Percentiles rank a stretch among this genome's conserved stretches.
Conservation (phyloP, 2,329 filamentous ascomycete genomes). For the Dactylellina leptospora region DNA sequence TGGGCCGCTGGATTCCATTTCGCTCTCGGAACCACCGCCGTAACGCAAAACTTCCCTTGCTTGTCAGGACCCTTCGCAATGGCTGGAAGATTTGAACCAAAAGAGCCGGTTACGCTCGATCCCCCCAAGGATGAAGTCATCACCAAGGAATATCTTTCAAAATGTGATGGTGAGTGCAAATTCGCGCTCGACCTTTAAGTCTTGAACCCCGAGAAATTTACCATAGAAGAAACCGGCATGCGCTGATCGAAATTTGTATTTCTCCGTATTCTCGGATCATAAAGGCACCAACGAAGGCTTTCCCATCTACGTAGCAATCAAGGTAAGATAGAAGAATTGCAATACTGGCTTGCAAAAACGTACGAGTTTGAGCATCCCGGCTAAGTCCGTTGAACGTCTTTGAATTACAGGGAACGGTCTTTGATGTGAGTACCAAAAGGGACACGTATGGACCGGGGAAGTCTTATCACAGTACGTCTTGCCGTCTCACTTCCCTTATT, state of each 20-base stretch:
- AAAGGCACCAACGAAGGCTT: conserved; percentile 49
- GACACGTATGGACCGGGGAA: conserved; percentile 79
- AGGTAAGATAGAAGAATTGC: conserved; percentile 67
- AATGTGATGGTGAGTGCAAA: conserved; percentile 76
- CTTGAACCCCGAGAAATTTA: neutral
- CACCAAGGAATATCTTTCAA: conserved; percentile 77
- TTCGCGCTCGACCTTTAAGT: neutral
- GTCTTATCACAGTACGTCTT: conserved; percentile 78
- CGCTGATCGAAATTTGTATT: conserved; percentile 9
- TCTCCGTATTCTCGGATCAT: neutral
- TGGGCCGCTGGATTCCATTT: too few relatives aligned
- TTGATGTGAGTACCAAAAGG: conserved; percentile 86
- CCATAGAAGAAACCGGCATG: neutral
- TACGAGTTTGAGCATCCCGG: too few relatives aligned
- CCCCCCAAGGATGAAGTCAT: conserved; percentile 90
- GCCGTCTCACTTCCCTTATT: neutral
- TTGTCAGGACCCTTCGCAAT: too few relatives aligned
- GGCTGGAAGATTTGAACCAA: conserved; percentile 77
- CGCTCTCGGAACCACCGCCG: too few relatives aligned
- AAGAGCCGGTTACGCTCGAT: conserved; percentile 76
- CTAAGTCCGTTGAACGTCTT: neutral
- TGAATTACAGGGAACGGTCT: conserved; percentile 80
- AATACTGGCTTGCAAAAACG: neutral
- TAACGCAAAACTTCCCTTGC: too few relatives aligned
- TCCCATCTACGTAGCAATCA: conserved; percentile 71